phyloP scores from a whole-genome alignment of 2,329 filamentous ascomycete genomes.

The Capronia coronata region DNA sequence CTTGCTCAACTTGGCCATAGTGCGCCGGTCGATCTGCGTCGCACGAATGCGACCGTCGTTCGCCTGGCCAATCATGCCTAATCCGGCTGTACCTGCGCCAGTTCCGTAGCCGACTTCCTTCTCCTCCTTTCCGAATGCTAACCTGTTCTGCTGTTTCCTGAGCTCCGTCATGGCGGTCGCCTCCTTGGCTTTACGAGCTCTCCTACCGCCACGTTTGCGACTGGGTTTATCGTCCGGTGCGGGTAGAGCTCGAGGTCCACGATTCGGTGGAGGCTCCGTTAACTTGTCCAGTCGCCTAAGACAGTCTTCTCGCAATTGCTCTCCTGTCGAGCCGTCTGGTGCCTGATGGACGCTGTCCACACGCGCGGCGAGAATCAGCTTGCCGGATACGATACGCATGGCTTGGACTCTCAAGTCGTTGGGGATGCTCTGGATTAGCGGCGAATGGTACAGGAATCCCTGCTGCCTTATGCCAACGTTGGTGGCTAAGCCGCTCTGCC shows the following conservation, averaged over 20 bases:
- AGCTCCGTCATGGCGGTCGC: conserved; percentile 95
- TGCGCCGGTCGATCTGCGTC: conserved; percentile 85
- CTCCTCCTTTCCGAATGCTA: conserved; percentile 95
- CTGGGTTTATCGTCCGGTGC: conserved; percentile 93
- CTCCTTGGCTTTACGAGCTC: conserved; percentile 91
- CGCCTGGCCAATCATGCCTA: conserved; percentile 90
- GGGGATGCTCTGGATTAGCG: conserved; percentile 77
- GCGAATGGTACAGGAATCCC: conserved; percentile 87
- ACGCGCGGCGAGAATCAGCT: conserved; percentile 86
- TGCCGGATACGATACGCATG: conserved; percentile 88
- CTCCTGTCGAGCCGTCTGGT: conserved; percentile 73
- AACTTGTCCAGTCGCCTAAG: conserved; percentile 85
- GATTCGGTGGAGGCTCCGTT: conserved; percentile 83
- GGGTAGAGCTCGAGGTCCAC: conserved; percentile 76
- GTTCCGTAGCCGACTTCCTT: conserved; percentile 84
- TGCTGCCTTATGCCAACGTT: conserved; percentile 88
- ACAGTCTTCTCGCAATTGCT: conserved; percentile 74
- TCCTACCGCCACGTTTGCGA: conserved; percentile 81
- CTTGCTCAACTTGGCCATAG: conserved; percentile 83
- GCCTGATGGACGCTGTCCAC: conserved; percentile 80
- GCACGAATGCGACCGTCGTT: conserved; percentile 85
- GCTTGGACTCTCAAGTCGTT: conserved; percentile 85
- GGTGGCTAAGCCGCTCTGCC: conserved; percentile 75
- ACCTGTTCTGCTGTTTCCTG: conserved; percentile 89
- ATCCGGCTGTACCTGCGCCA: conserved; percentile 74